These are phyloP conservation scores for Penicillium verrucosum DNA, from an alignment of 2,329 filamentous ascomycete species.

Conservation along the genomic window DNA sequence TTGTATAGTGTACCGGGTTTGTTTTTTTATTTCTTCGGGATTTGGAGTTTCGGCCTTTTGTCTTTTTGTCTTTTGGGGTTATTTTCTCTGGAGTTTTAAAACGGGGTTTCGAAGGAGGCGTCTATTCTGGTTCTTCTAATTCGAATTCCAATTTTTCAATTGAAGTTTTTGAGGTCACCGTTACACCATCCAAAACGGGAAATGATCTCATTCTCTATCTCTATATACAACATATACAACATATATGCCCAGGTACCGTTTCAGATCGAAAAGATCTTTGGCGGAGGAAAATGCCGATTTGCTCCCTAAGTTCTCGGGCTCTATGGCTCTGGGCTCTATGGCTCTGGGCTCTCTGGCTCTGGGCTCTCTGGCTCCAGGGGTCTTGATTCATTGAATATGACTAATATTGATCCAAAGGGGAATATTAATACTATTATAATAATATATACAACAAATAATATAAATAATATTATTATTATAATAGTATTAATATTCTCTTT, in stretches of 20 bases:
- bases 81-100: slow-evolving; percentile 12
- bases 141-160: slow-evolving; percentile 5
- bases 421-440: neutral
- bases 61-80: no score
- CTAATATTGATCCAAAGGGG: slow-evolving; percentile 1
- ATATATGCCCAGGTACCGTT: neutral
- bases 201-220: neutral
- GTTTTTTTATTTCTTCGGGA: neutral
- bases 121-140: neutral
- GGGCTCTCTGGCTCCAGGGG: neutral
- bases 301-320: no score
- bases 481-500: no score
- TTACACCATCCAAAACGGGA: neutral
- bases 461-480: no score
- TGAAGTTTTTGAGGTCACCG: slow-evolving; percentile 1
- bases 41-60: slow-evolving; percentile 13
- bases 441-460: no score
- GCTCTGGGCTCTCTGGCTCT: neutral
- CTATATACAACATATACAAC: no score
- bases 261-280: neutral
- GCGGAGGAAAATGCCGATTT: slow-evolving; percentile 14
- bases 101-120: slow-evolving; percentile 12
- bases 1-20: slow-evolving; percentile 20
- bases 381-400: neutral
- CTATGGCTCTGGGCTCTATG: neutral